phyloP scores from a whole-genome alignment of 768 basidiomycete genomes.

The Tephrocybe sp. region DNA sequence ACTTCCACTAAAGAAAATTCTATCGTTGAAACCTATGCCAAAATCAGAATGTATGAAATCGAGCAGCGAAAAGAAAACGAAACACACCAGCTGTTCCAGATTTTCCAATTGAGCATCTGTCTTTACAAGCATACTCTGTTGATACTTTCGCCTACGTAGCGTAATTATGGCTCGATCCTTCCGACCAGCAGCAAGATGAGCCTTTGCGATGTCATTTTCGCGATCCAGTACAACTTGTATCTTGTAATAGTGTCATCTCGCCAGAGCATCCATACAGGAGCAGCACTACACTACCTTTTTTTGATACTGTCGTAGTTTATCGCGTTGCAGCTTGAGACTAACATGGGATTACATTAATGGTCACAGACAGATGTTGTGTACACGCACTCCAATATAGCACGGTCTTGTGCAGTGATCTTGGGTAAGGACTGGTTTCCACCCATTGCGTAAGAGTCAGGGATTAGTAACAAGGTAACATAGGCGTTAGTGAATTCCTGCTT shows the following conservation, averaged over 20 bases:
- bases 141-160: constrained; percentile 89
- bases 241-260: constrained; percentile 37
- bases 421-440: constrained; percentile 72
- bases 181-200: constrained; percentile 75
- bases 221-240: constrained; percentile 83
- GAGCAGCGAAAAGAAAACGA: neutral
- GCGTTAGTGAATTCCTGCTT: neutral
- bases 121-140: constrained; percentile 81
- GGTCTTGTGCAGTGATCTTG: constrained; percentile 91
- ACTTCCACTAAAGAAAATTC: constrained; percentile 95
- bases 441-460: constrained; percentile 36
- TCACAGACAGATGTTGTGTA: constrained; percentile 6
- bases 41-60: neutral
- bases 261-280: neutral
- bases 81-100: constrained; percentile 80
- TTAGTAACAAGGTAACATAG: constrained; percentile 3
- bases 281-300: constrained; percentile 62
- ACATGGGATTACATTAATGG: constrained; percentile 6
- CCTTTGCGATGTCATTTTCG: constrained; percentile 86
- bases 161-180: constrained; percentile 88
- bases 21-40: constrained; percentile 85
- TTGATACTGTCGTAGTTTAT: constrained; percentile 95
- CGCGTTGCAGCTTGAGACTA: constrained; percentile 94
- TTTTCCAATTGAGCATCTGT: constrained; percentile 90
- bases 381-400: constrained; percentile 92